Conservation (phyloP, 176 grass and related monocot species). For the Hyparrhenia diplandra region DNA sequence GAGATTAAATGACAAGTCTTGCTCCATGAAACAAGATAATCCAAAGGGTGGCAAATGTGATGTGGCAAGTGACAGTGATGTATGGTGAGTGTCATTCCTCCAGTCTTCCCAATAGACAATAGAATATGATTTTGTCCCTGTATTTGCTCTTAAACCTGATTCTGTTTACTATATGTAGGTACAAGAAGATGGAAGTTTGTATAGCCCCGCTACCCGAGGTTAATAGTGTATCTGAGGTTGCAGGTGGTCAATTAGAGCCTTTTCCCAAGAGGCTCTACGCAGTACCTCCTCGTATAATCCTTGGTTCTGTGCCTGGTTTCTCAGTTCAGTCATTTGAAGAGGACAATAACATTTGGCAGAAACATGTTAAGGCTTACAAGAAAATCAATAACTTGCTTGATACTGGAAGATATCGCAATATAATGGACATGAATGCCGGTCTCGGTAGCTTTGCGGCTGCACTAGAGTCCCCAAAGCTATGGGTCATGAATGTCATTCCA, state of each 20-base stretch:
- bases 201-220: slow-evolving; percentile 54
- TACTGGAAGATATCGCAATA: slow-evolving; percentile 70
- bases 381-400: slow-evolving; percentile 59
- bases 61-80: slow-evolving; percentile 36
- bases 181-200: slow-evolving; percentile 86
- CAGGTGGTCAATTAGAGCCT: slow-evolving; percentile 52
- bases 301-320: slow-evolving; percentile 43
- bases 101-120: slow-evolving; percentile 1
- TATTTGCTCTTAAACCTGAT: slow-evolving; percentile 1
- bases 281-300: slow-evolving; percentile 62
- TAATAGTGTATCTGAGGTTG: slow-evolving; percentile 42
- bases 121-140: background rate
- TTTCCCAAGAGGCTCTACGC: slow-evolving; percentile 71
- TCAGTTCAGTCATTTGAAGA: slow-evolving; percentile 50
- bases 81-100: slow-evolving; percentile 52
- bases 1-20: slow-evolving; percentile 57
- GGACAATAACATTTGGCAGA: slow-evolving; percentile 70
- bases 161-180: slow-evolving; percentile 48
- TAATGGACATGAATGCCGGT: slow-evolving; percentile 89
- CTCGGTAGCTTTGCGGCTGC: slow-evolving; percentile 73
- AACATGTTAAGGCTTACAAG: slow-evolving; percentile 60
- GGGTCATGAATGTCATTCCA: slow-evolving; percentile 87
- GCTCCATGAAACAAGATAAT: slow-evolving; percentile 39
- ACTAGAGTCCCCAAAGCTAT: slow-evolving; percentile 58
- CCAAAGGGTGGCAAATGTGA: slow-evolving; percentile 57